Percentiles rank a stretch among this genome's conserved stretches.
These are phyloP conservation scores for Circinella umbellata DNA, from an alignment of 371 early-diverging fungal genomes.

Conservation along the genomic window DNA sequence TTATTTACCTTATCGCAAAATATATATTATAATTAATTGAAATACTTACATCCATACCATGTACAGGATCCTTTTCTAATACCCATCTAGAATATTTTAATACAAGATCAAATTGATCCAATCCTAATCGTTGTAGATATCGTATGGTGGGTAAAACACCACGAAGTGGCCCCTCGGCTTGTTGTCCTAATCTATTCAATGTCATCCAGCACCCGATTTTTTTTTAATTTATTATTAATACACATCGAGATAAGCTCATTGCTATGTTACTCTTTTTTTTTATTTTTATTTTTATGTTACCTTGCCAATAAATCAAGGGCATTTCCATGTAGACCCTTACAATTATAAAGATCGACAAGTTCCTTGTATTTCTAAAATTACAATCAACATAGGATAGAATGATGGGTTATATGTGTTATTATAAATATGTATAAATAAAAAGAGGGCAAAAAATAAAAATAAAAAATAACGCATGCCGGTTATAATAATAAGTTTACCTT, in stretches of 20 bases:
- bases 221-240: too few species aligned
- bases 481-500: constrained; percentile 40
- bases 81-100: constrained; percentile 83
- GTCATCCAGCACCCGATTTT: too few species aligned
- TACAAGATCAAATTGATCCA: constrained; percentile 79
- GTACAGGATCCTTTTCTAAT: constrained; percentile 65
- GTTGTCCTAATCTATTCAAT: constrained; percentile 48
- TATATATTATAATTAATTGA: neutral
- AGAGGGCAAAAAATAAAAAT: neutral
- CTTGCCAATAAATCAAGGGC: constrained; percentile 80
- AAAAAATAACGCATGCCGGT: constrained; percentile 10
- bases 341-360: constrained; percentile 88
- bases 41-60: constrained; percentile 76
- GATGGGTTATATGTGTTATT: too few species aligned
- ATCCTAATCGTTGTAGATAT: constrained; percentile 79
- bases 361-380: constrained; percentile 72
- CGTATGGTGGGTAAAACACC: constrained; percentile 72
- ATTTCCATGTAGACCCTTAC: constrained; percentile 85
- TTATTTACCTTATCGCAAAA: neutral
- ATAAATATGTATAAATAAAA: too few species aligned
- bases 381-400: neutral
- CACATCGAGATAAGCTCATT: neutral
- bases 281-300: constrained; percentile 23
- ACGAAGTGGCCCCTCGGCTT: constrained; percentile 56
- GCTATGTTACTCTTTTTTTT: neutral